phyloP scores from a whole-genome alignment of 768 basidiomycete species.

The Termitomyces sp. region DNA sequence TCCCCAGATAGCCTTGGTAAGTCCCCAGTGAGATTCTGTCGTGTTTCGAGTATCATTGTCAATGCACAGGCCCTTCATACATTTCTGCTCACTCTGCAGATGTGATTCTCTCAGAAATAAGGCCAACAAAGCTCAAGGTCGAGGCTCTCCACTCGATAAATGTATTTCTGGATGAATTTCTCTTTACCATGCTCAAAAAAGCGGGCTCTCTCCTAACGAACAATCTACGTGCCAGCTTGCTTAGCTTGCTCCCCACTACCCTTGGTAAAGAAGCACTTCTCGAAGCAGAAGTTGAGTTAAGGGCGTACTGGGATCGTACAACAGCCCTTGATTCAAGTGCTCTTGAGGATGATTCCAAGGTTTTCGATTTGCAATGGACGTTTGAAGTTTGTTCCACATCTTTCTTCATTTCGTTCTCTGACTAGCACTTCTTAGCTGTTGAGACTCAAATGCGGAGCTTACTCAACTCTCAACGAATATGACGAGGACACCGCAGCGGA shows the following conservation, averaged over 20 bases:
- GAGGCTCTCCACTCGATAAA: slow-evolving; percentile 80
- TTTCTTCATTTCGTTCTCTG: slow-evolving; percentile 1
- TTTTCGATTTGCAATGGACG: slow-evolving; percentile 68
- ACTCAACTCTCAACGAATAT: slow-evolving; percentile 77
- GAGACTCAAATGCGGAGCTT: slow-evolving; percentile 83
- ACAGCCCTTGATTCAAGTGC: slow-evolving; percentile 24
- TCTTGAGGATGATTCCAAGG: slow-evolving; percentile 46
- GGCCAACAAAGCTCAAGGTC: slow-evolving; percentile 79
- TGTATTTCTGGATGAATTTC: slow-evolving; percentile 77
- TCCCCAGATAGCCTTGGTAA: slow-evolving; percentile 35
- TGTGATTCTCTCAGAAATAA: slow-evolving; percentile 86
- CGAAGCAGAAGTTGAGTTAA: slow-evolving; percentile 89
- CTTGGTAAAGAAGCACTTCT: slow-evolving; percentile 89
- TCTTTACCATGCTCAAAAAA: slow-evolving; percentile 63
- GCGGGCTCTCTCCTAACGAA: slow-evolving; percentile 70
- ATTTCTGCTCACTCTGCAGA: slow-evolving; percentile 83
- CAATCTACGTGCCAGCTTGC: slow-evolving; percentile 63
- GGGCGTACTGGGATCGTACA: slow-evolving; percentile 84
- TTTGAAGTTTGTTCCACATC: slow-evolving; percentile 54
- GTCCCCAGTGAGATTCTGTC: slow-evolving; percentile 11
- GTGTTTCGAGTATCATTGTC: slow-evolving; percentile 1
- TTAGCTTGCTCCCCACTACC: slow-evolving; percentile 68
- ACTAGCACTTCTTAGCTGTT: slow-evolving; percentile 31
- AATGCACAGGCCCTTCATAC: slow-evolving; percentile 55
- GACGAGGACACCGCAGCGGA: slow-evolving; percentile 72